Percentiles rank a stretch among this genome's conserved stretches.
Evolutionary conservation across 176 grass and related monocot genomes (phyloP).

Genomic region (Eremochloa ophiuroides): DNA sequence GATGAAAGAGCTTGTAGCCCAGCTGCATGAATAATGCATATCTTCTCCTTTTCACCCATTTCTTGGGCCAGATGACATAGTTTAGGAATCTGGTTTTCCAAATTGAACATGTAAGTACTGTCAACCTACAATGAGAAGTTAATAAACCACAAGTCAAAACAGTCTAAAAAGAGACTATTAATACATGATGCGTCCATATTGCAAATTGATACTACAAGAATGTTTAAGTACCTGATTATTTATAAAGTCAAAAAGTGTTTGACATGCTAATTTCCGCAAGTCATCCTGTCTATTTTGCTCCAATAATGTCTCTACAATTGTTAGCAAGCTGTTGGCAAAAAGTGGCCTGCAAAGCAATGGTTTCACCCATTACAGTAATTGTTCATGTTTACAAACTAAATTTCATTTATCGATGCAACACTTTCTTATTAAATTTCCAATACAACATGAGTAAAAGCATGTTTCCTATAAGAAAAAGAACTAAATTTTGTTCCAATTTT

Average conservation of each 20-base stretch:
- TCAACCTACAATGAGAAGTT: constrained; percentile 58
- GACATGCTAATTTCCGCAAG: constrained; percentile 67
- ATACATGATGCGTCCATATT: not conserved
- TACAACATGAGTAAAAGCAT: not conserved
- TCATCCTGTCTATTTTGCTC: constrained; percentile 87
- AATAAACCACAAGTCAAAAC: constrained; percentile 3
- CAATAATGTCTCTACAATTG: constrained; percentile 73
- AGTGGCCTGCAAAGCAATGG: constrained; percentile 70
- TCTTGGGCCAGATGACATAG: constrained; percentile 77
- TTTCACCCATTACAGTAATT: constrained; percentile 1
- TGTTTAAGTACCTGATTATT: constrained; percentile 73
- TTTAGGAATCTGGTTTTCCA: constrained; percentile 82
- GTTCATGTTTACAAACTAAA: not conserved
- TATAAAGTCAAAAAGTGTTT: constrained; percentile 90
- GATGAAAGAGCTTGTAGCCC: constrained; percentile 93
- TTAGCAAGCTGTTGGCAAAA: constrained; percentile 83
- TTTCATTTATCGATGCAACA: not conserved
- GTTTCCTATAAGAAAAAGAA: not conserved
- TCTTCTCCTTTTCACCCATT: constrained; percentile 65
- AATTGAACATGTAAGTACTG: constrained; percentile 94
- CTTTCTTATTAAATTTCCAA: constrained; percentile 3
- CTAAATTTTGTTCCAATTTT: not conserved
- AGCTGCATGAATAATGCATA: constrained; percentile 52
- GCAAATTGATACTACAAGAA: constrained; percentile 20
- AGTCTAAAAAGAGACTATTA: not conserved